Conservation (phyloP, 148 eudicot genomes). For the Chenopodium formosanum region DNA sequence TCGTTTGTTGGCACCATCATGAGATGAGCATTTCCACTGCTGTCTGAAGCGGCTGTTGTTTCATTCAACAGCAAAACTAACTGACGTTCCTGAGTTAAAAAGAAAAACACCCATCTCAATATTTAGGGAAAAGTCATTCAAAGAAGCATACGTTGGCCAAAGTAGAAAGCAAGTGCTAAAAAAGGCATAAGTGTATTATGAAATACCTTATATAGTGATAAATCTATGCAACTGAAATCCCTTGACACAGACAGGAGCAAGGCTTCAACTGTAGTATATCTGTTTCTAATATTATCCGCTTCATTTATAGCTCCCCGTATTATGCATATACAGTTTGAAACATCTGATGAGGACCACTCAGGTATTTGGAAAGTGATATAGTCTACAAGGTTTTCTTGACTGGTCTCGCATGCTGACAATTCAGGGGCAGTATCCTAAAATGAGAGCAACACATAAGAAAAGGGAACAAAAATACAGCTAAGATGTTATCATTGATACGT, state of each 20-base stretch:
- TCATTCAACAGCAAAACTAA: constrained; percentile 74
- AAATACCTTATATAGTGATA: constrained; percentile 84
- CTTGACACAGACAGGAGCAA: constrained; percentile 65
- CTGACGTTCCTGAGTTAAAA: constrained; percentile 69
- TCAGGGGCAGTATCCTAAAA: constrained; percentile 51
- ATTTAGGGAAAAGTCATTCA: neutral
- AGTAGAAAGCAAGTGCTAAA: neutral
- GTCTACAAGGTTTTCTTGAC: constrained; percentile 45
- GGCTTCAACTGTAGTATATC: constrained; percentile 52
- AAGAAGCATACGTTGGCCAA: neutral
- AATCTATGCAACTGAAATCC: constrained; percentile 77
- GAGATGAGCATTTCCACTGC: constrained; percentile 64
- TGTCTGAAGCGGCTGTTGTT: constrained; percentile 47
- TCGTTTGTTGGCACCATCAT: constrained; percentile 61
- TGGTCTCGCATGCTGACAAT: constrained; percentile 32
- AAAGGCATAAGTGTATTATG: neutral
- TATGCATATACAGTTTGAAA: constrained; percentile 67
- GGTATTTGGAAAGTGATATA: constrained; percentile 75
- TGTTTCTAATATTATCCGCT: constrained; percentile 32
- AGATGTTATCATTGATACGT: neutral
- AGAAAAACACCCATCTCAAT: neutral
- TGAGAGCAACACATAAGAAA: constrained; percentile 13
- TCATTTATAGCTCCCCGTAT: constrained; percentile 53
- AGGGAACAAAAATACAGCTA: neutral
- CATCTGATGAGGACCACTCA: constrained; percentile 54